phyloP scores from a whole-genome alignment of 257 asterid species.

The Solanum medicagineum region DNA sequence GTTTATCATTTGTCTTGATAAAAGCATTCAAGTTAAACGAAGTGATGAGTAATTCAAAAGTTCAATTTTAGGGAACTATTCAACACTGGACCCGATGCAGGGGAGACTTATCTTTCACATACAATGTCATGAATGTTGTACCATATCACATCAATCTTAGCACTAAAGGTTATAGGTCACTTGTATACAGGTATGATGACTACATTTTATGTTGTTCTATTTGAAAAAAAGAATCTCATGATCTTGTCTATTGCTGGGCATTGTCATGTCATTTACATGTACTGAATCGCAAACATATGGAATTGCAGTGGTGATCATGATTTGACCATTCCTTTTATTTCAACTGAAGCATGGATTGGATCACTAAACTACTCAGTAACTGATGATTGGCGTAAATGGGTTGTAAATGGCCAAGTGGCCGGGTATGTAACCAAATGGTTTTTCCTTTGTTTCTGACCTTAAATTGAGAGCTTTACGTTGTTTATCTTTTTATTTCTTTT shows the following conservation, averaged over 20 bases:
- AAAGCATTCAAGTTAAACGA: neutral
- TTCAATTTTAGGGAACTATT: neutral
- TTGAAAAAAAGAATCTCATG: neutral
- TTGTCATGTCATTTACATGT: neutral
- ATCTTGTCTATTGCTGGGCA: neutral
- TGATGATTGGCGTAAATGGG: neutral
- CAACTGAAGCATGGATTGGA: neutral
- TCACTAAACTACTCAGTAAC: neutral
- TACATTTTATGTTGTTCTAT: neutral
- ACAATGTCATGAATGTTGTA: neutral
- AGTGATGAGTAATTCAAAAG: neutral
- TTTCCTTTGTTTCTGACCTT: neutral
- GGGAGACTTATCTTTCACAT: neutral
- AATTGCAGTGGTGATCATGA: neutral
- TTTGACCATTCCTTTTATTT: neutral
- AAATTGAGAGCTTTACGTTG: neutral
- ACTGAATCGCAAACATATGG: neutral
- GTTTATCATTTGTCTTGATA: neutral
- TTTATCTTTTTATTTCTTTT: neutral
- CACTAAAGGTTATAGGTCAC: neutral
- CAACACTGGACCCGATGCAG: neutral
- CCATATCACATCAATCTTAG: neutral
- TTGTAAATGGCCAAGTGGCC: neutral
- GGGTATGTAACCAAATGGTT: neutral
- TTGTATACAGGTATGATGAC: neutral